Conservation (phyloP, 1,139 yeast species). For the Geotrichum histeridarum region DNA sequence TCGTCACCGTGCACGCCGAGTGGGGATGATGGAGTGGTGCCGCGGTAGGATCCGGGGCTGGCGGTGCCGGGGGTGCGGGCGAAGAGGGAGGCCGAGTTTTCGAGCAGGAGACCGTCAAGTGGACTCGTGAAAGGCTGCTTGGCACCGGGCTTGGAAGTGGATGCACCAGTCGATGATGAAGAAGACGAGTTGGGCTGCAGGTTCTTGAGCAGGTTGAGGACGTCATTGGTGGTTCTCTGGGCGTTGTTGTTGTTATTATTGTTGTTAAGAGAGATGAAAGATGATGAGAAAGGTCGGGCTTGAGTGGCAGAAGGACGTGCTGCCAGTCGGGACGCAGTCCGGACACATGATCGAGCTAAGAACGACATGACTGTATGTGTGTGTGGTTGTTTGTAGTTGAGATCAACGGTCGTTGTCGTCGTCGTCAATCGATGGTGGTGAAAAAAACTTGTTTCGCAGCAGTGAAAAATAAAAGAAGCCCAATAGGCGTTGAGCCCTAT, state of each 20-base stretch:
- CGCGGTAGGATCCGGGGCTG: no score
- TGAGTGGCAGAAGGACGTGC: neutral
- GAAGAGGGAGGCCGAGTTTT: neutral
- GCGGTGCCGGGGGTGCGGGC: neutral
- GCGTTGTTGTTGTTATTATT: neutral
- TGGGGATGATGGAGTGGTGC: neutral
- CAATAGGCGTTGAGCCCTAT: neutral
- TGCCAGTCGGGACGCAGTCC: neutral
- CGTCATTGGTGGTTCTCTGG: neutral
- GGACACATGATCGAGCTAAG: neutral
- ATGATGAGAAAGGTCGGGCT: neutral
- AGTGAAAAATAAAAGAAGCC: neutral
- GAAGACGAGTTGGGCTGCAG: neutral
- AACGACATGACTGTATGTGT: neutral
- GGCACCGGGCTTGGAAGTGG: neutral
- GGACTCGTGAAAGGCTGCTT: neutral
- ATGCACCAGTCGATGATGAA: neutral
- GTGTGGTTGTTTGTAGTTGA: no score
- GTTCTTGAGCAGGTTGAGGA: constrained; percentile 3
- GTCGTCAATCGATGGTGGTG: neutral
- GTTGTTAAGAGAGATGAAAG: neutral
- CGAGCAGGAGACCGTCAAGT: neutral
- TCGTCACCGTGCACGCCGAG: constrained; percentile 6
- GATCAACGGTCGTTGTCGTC: neutral
- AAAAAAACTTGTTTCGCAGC: no score